Conservation (phyloP, 2,329 filamentous ascomycete genomes). For the Lizonia empirigonia region DNA sequence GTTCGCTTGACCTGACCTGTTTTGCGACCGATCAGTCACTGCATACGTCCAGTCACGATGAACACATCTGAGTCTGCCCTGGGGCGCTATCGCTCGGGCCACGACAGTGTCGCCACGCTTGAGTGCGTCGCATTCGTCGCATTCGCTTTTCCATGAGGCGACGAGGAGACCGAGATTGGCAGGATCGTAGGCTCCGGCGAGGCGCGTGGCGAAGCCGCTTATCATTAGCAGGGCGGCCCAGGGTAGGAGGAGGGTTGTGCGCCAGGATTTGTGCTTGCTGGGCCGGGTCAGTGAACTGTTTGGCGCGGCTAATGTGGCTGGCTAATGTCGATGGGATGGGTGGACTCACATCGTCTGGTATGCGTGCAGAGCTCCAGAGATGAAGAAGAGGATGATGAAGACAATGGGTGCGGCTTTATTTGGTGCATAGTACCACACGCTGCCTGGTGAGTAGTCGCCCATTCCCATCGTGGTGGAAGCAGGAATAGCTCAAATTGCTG, state of each 20-base stretch:
- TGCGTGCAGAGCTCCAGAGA: slow-evolving; percentile 56
- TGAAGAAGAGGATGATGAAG: slow-evolving; percentile 56
- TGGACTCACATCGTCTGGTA: slow-evolving; percentile 64
- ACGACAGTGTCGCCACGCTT: background rate
- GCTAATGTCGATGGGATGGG: no score
- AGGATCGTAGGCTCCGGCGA: slow-evolving; percentile 59
- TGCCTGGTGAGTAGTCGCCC: slow-evolving; percentile 43
- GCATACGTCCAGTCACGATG: background rate
- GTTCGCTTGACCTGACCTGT: background rate
- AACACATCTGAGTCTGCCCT: no score
- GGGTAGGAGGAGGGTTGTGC: slow-evolving; percentile 60
- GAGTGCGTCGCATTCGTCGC: slow-evolving; percentile 36
- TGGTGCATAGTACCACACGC: slow-evolving; percentile 56
- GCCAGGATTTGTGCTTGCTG: slow-evolving; percentile 64
- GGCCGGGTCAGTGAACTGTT: background rate
- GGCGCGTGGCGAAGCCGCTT: slow-evolving; percentile 61
- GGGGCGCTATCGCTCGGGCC: background rate
- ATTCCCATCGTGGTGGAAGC: slow-evolving; percentile 34
- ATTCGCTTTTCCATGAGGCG: slow-evolving; percentile 18
- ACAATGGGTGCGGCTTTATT: slow-evolving; percentile 61
- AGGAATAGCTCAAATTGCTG: background rate
- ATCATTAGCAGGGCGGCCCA: slow-evolving; percentile 62
- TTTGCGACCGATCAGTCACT: slow-evolving; percentile 2
- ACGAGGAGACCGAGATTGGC: slow-evolving; percentile 48
- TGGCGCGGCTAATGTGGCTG: no score